Percentiles rank a stretch among this genome's conserved stretches.
Evolutionary conservation across 2,329 filamentous ascomycete species (phyloP).

Genomic region (Alternaria ventricosa): DNA sequence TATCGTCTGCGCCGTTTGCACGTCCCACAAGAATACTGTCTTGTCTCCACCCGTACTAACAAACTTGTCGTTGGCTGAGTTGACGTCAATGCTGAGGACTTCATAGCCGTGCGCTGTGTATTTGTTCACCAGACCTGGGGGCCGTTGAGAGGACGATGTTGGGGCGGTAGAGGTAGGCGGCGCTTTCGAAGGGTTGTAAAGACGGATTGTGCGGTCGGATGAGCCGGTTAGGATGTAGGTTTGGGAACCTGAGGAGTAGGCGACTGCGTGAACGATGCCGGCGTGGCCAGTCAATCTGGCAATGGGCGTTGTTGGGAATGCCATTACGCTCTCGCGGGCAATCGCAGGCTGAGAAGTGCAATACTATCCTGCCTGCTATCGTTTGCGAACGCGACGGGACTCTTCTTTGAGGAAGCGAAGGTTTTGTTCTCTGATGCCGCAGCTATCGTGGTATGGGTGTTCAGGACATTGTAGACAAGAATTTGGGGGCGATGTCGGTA

Average conservation of each 20-base stretch:
- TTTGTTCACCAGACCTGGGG: slow-evolving; percentile 73
- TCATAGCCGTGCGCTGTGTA: slow-evolving; percentile 93
- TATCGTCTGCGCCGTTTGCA: slow-evolving; percentile 77
- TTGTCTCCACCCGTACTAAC: slow-evolving; percentile 89
- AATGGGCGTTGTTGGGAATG: slow-evolving; percentile 51
- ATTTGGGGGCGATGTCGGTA: neutral
- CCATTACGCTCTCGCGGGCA: slow-evolving; percentile 32
- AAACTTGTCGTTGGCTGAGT: slow-evolving; percentile 80
- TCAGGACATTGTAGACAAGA: slow-evolving; percentile 30
- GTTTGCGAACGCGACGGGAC: neutral
- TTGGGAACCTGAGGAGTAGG: slow-evolving; percentile 57
- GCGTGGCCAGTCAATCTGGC: slow-evolving; percentile 52
- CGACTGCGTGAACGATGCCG: slow-evolving; percentile 58
- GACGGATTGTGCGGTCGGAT: slow-evolving; percentile 81
- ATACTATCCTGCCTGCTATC: neutral
- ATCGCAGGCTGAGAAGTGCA: neutral
- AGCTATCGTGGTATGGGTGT: neutral
- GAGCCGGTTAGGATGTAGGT: slow-evolving; percentile 79
- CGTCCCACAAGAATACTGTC: slow-evolving; percentile 93
- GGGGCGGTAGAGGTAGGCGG: slow-evolving; percentile 45
- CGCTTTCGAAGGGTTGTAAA: slow-evolving; percentile 77
- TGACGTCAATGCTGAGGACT: slow-evolving; percentile 79
- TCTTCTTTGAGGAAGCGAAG: neutral
- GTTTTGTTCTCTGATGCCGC: slow-evolving; percentile 3
- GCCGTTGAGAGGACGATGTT: slow-evolving; percentile 26